Percentiles rank a stretch among this genome's conserved stretches.
These are phyloP conservation scores for Leccinum fibrillosum DNA, from an alignment of 768 basidiomycete species.

Conservation along the genomic window DNA sequence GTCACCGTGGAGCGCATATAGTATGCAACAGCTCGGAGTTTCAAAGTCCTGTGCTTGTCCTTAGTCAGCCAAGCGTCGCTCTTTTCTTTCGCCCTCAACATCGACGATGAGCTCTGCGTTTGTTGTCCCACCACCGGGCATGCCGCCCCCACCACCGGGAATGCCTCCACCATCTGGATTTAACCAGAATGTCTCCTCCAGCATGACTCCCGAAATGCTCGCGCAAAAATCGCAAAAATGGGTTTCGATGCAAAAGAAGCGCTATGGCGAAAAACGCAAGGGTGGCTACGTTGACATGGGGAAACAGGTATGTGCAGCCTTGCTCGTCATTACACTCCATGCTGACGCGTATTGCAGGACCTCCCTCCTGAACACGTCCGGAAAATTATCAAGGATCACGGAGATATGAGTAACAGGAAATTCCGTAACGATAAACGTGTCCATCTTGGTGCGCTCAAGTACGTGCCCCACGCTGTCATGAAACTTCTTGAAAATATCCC, in stretches of 20 bases:
- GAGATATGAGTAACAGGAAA: conserved; percentile 99
- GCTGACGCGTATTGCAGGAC: conserved; percentile 49
- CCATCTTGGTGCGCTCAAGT: conserved; percentile 96
- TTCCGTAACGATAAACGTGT: conserved; percentile 99
- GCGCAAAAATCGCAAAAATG: conserved; percentile 95
- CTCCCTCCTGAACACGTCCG: conserved; percentile 96
- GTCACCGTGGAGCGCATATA: neutral
- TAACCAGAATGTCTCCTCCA: conserved; percentile 35
- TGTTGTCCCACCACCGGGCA: conserved; percentile 40
- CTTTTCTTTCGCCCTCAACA: conserved; percentile 29
- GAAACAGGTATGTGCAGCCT: conserved; percentile 66
- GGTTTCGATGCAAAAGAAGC: conserved; percentile 89
- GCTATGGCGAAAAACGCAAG: conserved; percentile 88
- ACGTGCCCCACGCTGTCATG: conserved; percentile 99
- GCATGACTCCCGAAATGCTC: conserved; percentile 65
- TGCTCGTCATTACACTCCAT: neutral
- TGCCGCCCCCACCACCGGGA: conserved; percentile 40
- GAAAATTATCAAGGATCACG: conserved; percentile 99
- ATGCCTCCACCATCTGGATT: conserved; percentile 37
- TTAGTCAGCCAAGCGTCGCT: conserved; percentile 24
- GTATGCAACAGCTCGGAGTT: neutral
- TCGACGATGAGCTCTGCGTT: conserved; percentile 32
- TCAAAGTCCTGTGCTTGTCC: conserved; percentile 5
- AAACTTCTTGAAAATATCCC: conserved; percentile 99
- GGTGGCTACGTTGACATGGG: conserved; percentile 91